A percentile compares a stretch with the other conserved stretches of the same genome.
Conservation (phyloP, 345 rosid genomes). For the Acer campestre region DNA sequence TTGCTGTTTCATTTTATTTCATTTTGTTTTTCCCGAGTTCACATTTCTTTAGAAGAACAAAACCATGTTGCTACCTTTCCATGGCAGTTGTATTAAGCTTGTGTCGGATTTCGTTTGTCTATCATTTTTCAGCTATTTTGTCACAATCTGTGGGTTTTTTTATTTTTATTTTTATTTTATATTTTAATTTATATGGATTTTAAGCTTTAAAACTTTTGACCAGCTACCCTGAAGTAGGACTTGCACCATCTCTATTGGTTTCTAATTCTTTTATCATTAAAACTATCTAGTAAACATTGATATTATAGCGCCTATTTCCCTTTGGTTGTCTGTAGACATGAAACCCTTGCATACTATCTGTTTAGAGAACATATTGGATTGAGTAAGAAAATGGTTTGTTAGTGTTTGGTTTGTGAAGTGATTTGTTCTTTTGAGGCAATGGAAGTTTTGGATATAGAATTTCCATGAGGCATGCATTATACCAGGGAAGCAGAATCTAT, state of each 20-base stretch:
- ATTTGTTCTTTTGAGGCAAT: neutral
- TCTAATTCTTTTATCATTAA: slow-evolving; percentile 4
- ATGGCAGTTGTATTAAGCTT: slow-evolving; percentile 35
- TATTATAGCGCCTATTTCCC: neutral
- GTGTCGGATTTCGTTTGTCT: slow-evolving; percentile 17
- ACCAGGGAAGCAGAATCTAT: neutral
- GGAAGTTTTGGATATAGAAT: neutral
- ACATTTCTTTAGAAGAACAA: slow-evolving; percentile 21
- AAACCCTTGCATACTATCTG: neutral
- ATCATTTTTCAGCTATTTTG: slow-evolving; percentile 3
- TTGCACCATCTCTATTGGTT: slow-evolving; percentile 12
- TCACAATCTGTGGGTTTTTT: slow-evolving; percentile 11
- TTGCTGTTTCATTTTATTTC: slow-evolving; percentile 35
- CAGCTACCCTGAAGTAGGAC: slow-evolving; percentile 18
- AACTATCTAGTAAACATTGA: slow-evolving; percentile 9
- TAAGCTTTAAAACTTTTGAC: neutral
- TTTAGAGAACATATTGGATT: neutral
- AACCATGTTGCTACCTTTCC: slow-evolving; percentile 39
- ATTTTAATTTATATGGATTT: slow-evolving; percentile 12
- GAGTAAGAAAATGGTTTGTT: neutral
- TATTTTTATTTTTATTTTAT: neutral
- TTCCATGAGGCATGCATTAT: neutral
- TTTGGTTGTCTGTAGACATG: slow-evolving; percentile 1
- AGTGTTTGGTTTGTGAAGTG: neutral
- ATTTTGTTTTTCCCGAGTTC: slow-evolving; percentile 25